These are phyloP conservation scores for Crucibulum laeve DNA, from an alignment of 768 basidiomycete species.

Conservation along the genomic window DNA sequence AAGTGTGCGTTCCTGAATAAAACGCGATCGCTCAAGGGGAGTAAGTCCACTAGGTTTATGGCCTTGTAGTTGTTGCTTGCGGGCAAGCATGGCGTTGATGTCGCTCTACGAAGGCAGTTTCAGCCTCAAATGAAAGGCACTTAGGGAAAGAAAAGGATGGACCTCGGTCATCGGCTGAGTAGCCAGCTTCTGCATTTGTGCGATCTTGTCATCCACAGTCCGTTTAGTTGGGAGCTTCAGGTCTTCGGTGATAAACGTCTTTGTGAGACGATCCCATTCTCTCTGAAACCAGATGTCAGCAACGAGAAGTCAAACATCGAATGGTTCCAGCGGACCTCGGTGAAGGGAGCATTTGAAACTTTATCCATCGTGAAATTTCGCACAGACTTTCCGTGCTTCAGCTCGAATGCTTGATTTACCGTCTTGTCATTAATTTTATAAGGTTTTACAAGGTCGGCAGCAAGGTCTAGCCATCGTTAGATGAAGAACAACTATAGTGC, in stretches of 20 bases:
- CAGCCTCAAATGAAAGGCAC: conserved; percentile 5
- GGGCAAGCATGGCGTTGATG: conserved; percentile 71
- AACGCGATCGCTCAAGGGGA: conserved; percentile 59
- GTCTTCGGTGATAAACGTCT: conserved; percentile 41
- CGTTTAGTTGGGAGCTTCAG: conserved; percentile 66
- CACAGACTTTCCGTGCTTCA: conserved; percentile 71
- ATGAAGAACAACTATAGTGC: background rate
- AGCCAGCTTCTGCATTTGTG: conserved; percentile 54
- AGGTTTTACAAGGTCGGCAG: conserved; percentile 49
- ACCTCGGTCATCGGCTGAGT: conserved; percentile 80
- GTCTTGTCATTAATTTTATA: conserved; percentile 68
- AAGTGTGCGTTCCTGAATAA: conserved; percentile 68
- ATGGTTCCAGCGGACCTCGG: conserved; percentile 41
- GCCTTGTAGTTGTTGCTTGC: conserved; percentile 44
- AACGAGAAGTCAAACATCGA: background rate
- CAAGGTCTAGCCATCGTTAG: conserved; percentile 34
- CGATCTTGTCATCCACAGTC: conserved; percentile 60
- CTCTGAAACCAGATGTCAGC: conserved; percentile 36
- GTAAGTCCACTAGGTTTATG: conserved; percentile 28
- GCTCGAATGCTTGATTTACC: conserved; percentile 64
- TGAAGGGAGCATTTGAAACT: conserved; percentile 72
- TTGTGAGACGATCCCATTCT: conserved; percentile 65
- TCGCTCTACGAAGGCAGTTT: conserved; percentile 55
- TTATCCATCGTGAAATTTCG: conserved; percentile 75
- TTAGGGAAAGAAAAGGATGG: conserved; percentile 13